Conservation (phyloP, 2,329 filamentous ascomycete species). For the Lasiodiplodia sp. region DNA sequence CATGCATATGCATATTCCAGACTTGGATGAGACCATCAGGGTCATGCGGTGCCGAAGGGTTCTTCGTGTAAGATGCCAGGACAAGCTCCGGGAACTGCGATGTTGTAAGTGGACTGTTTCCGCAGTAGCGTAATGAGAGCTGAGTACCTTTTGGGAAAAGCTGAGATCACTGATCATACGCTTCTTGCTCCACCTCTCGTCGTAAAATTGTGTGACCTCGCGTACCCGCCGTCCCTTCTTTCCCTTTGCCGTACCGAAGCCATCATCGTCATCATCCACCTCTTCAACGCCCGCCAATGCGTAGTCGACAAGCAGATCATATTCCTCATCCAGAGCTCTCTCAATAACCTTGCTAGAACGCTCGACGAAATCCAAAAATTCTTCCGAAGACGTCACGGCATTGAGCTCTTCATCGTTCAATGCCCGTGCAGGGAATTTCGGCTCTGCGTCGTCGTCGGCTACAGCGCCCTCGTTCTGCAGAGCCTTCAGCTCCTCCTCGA, state of each 20-base stretch:
- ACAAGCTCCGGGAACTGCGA: slow-evolving; percentile 82
- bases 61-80: slow-evolving; percentile 95
- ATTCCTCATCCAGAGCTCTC: slow-evolving; percentile 86
- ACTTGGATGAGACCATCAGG: slow-evolving; percentile 93
- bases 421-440: slow-evolving; percentile 75
- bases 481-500: slow-evolving; percentile 86
- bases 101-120: slow-evolving; percentile 34
- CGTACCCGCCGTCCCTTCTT: slow-evolving; percentile 78
- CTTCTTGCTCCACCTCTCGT: slow-evolving; percentile 96
- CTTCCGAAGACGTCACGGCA: slow-evolving; percentile 88
- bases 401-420: slow-evolving; percentile 85
- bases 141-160: slow-evolving; percentile 82
- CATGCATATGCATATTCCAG: slow-evolving; percentile 95
- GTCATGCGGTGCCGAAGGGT: slow-evolving; percentile 91
- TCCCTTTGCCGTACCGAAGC: slow-evolving; percentile 71
- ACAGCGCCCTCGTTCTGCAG: slow-evolving; percentile 58
- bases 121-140: neutral
- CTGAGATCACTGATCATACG: slow-evolving; percentile 95
- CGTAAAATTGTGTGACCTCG: slow-evolving; percentile 91
- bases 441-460: slow-evolving; percentile 50
- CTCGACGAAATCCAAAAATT: slow-evolving; percentile 95
- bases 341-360: slow-evolving; percentile 97
- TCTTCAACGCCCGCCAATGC: slow-evolving; percentile 77
- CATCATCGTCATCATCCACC: slow-evolving; percentile 83
- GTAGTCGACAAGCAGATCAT: slow-evolving; percentile 95